Base-by-base conservation (phyloP, 768 basidiomycete species). In the Royoungia palumana region DNA sequence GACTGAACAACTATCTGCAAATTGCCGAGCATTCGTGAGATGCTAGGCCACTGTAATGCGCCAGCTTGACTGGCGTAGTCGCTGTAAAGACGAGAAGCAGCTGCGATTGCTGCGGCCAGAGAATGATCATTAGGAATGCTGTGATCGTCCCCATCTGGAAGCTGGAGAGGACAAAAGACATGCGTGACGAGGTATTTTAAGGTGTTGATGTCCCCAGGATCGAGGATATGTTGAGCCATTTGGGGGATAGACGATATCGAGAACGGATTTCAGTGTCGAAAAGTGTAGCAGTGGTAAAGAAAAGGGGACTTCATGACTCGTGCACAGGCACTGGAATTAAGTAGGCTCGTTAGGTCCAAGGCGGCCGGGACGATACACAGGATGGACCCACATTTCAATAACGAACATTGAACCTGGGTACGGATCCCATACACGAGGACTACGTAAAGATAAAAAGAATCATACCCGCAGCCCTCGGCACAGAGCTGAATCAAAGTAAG, bases 91-190 rank as follows among this genome's bases (percentile, higher is more conserved):
- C 25, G 12, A 1, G 68, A 64, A 46, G 54, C 54, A 5, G 56
- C 20, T 1, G 57, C 43, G 3, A 66, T 56, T 9, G 54, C 46
- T 14, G 44, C 16, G 35, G 62, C 61, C 2, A 75, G 54, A 4
- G 54, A 53, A 19, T 54, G 55, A 9, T 73, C 67, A 17, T 61
- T 56, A 3, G 54, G 20, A 3, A 49, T 42, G 1, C 37, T 42
- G 9, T 56, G 41, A 40, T 74, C 72, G 14, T 70, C 63, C 13
- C 58, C 41, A 40, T 71, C 65, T 2, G 72, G 74, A 8, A 73
- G 56, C 35, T 64, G 61, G 1, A 71, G 68, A 5, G 73, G 75
- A 11, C 72, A 49, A 52, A 75, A 73, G 0, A 76, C 57, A 49
- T 76, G 75, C 35, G 68, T 65, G 34, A 72, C 46, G n/a, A 66